A percentile compares a stretch with the other conserved stretches of the same genome.
phyloP scores from a whole-genome alignment of 2,329 filamentous ascomycete genomes.

The Penicillium brevicompactum region DNA sequence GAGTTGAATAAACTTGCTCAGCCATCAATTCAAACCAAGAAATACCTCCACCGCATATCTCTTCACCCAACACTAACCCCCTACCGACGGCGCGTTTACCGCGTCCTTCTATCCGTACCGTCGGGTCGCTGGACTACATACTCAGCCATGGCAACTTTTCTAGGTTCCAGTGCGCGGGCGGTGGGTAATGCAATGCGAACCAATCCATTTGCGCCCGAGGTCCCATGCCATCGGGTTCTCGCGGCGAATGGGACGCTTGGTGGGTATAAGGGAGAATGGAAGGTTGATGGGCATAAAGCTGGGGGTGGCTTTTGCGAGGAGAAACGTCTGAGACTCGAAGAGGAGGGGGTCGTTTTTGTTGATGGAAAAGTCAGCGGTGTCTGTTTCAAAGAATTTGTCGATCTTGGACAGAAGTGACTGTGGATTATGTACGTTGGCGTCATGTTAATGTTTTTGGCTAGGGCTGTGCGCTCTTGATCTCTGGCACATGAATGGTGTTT shows the following conservation, averaged over 20 bases:
- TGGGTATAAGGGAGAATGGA: slow-evolving; percentile 55
- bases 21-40: slow-evolving; percentile 16
- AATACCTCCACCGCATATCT: slow-evolving; percentile 45
- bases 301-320: slow-evolving; percentile 35
- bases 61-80: slow-evolving; percentile 51
- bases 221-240: slow-evolving; percentile 81
- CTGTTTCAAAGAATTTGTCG: slow-evolving; percentile 37
- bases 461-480: too few relatives aligned
- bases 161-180: slow-evolving; percentile 72
- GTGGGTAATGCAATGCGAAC: slow-evolving; percentile 74
- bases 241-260: slow-evolving; percentile 66
- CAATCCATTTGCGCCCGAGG: slow-evolving; percentile 80
- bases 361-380: slow-evolving; percentile 29
- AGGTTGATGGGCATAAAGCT: slow-evolving; percentile 44
- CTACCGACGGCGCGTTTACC: slow-evolving; percentile 63
- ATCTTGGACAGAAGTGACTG: slow-evolving; percentile 22
- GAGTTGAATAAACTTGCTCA: neutral
- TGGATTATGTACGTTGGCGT: too few relatives aligned
- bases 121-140: slow-evolving; percentile 76
- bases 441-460: neutral
- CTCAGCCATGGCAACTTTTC: slow-evolving; percentile 66
- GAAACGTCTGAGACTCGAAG: slow-evolving; percentile 37
- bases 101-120: slow-evolving; percentile 75
- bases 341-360: slow-evolving; percentile 40
- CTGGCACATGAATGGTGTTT: too few relatives aligned